These are phyloP conservation scores for Sungouiozyma intestinalis DNA, from an alignment of 805 yeast species.

Conservation along the genomic window DNA sequence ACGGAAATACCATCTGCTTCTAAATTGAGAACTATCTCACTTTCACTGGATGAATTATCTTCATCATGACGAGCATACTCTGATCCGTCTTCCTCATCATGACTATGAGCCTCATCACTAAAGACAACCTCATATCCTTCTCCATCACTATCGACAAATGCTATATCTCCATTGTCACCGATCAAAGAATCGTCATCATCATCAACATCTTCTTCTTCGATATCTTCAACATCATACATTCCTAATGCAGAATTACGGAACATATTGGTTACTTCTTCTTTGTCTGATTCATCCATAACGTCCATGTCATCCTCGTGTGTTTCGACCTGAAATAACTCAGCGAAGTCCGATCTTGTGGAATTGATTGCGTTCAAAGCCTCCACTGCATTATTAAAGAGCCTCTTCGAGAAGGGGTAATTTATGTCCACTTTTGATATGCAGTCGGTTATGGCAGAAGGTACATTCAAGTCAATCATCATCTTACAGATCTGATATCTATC, in stretches of 20 bases:
- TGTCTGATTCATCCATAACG: conserved; percentile 47
- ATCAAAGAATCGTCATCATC: conserved; percentile 40
- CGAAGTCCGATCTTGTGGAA: conserved; percentile 44
- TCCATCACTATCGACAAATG: conserved; percentile 29
- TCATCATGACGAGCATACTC: conserved; percentile 15
- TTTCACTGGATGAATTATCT: not conserved
- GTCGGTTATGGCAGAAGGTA: conserved; percentile 46
- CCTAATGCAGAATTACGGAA: conserved; percentile 85
- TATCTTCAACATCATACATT: conserved; percentile 80
- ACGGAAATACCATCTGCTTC: conserved; percentile 22
- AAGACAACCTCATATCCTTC: conserved; percentile 28
- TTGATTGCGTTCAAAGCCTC: conserved; percentile 50
- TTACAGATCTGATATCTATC: conserved; percentile 59
- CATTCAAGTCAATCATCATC: conserved; percentile 56
- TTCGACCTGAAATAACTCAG: conserved; percentile 46
- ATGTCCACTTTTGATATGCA: conserved; percentile 60
- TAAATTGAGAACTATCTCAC: conserved; percentile 12
- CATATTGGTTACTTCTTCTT: conserved; percentile 74
- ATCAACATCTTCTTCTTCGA: conserved; percentile 53
- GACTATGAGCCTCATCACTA: conserved; percentile 25
- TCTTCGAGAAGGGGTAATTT: conserved; percentile 57
- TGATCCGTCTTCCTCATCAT: conserved; percentile 19
- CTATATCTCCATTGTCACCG: conserved; percentile 33
- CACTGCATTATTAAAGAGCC: conserved; percentile 47
- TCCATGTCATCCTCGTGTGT: conserved; percentile 48